A percentile compares a stretch with the other conserved stretches of the same genome.
Evolutionary conservation across 331 rosid genomes (phyloP).

Genomic region (Malus hybrid): DNA sequence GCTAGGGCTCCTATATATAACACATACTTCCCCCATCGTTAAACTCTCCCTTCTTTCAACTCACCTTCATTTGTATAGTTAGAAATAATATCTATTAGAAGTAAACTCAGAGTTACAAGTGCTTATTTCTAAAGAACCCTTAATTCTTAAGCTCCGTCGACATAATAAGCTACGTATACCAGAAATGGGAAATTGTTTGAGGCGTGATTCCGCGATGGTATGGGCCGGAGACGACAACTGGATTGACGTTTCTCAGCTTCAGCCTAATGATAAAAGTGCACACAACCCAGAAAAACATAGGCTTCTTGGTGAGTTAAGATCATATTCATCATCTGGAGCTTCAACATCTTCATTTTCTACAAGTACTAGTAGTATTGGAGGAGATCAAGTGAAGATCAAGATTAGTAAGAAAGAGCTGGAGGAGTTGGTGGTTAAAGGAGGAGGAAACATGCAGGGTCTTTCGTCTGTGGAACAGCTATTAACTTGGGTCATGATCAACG

Average conservation of each 20-base stretch:
- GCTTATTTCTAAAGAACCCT: too few relatives aligned
- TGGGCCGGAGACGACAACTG: conserved; percentile 35
- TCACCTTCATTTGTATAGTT: background rate
- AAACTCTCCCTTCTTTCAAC: background rate
- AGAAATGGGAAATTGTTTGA: conserved; percentile 65
- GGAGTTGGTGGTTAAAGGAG: conserved; percentile 17
- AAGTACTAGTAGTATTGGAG: background rate
- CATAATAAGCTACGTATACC: too few relatives aligned
- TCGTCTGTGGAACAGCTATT: conserved; percentile 46
- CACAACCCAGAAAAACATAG: conserved; percentile 21
- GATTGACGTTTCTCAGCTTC: background rate
- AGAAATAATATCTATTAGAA: too few relatives aligned
- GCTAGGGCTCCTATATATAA: background rate
- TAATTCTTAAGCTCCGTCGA: too few relatives aligned
- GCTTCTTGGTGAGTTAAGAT: conserved; percentile 23
- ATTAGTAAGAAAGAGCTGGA: conserved; percentile 59
- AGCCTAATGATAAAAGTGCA: background rate
- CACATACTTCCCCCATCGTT: background rate
- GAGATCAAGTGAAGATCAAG: conserved; percentile 46
- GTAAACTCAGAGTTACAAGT: too few relatives aligned
- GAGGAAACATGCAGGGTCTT: background rate
- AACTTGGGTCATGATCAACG: conserved; percentile 18
- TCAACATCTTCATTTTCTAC: background rate
- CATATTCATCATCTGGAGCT: background rate
- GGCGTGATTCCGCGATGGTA: conserved; percentile 22